Evolutionary conservation across 2,329 filamentous ascomycete species (phyloP).

Genomic region (Sphaerulina vaccinii): DNA sequence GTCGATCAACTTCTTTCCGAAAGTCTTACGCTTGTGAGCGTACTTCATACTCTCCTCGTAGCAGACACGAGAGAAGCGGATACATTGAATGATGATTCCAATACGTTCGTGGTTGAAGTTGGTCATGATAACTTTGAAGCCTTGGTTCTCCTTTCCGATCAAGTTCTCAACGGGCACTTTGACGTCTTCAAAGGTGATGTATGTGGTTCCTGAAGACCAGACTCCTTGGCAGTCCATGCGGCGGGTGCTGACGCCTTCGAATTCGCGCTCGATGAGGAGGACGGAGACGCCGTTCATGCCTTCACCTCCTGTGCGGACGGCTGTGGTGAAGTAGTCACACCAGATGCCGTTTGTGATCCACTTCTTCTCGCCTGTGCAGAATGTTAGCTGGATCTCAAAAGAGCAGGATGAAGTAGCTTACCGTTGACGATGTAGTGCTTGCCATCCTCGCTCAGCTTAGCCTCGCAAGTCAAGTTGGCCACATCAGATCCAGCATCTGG

Average conservation of each 20-base stretch:
- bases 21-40: constrained; percentile 93
- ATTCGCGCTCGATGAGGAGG: constrained; percentile 83
- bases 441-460: constrained; percentile 89
- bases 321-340: constrained; percentile 96
- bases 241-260: constrained; percentile 83
- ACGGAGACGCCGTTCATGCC: constrained; percentile 94
- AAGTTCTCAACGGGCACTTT: constrained; percentile 99
- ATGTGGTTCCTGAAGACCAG: constrained; percentile 92
- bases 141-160: constrained; percentile 95
- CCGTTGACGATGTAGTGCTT: constrained; percentile 97
- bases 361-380: constrained; percentile 18
- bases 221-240: constrained; percentile 99
- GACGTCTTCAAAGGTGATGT: constrained; percentile 97
- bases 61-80: constrained; percentile 94
- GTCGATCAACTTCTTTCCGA: constrained; percentile 93
- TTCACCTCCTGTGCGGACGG: constrained; percentile 73
- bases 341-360: constrained; percentile 48
- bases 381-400: neutral
- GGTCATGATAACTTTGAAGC: constrained; percentile 99
- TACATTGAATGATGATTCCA: constrained; percentile 95
- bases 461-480: constrained; percentile 91
- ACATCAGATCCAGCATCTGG: constrained; percentile 73
- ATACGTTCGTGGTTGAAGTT: constrained; percentile 99
- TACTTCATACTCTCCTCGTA: constrained; percentile 97
- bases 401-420: constrained; percentile 46